Evolutionary conservation across 139 green algal species (phyloP).

Genomic region (Micractinium sp.): DNA sequence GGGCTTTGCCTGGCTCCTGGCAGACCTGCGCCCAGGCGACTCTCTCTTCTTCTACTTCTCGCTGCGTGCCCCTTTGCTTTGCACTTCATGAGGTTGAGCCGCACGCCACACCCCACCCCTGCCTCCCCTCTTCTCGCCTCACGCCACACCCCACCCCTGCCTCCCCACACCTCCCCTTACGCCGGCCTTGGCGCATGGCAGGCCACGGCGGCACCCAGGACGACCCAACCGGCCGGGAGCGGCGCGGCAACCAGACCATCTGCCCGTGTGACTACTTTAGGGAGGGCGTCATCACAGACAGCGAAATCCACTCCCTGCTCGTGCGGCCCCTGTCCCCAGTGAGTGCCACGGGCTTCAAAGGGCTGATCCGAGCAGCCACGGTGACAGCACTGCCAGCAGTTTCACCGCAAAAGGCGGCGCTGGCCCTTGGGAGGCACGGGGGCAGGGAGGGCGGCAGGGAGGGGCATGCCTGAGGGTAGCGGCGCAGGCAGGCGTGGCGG

Average conservation of each 20-base stretch:
- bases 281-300: neutral
- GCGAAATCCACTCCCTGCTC: neutral
- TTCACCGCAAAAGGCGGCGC: too few relatives aligned
- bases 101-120: too few relatives aligned
- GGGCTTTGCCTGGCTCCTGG: constrained; percentile 1
- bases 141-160: too few relatives aligned
- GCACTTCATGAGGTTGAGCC: too few relatives aligned
- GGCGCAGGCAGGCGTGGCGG: too few relatives aligned
- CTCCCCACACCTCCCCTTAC: neutral
- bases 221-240: neutral
- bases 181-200: neutral
- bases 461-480: neutral
- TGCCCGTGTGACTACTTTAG: constrained; percentile 4
- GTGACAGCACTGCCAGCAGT: neutral
- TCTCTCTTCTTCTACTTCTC: constrained; percentile 19
- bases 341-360: neutral
- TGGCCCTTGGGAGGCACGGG: neutral
- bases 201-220: neutral
- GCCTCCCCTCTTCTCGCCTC: too few relatives aligned
- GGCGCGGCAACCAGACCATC: constrained; percentile 5
- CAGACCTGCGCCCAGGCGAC: neutral
- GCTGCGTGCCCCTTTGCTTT: too few relatives aligned
- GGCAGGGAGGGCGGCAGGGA: neutral
- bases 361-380: neutral
- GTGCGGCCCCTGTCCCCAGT: neutral